Evolutionary conservation across 1,284 basidiomycete species (phyloP).

Genomic region (Cutaneotrichosporon sp.): DNA sequence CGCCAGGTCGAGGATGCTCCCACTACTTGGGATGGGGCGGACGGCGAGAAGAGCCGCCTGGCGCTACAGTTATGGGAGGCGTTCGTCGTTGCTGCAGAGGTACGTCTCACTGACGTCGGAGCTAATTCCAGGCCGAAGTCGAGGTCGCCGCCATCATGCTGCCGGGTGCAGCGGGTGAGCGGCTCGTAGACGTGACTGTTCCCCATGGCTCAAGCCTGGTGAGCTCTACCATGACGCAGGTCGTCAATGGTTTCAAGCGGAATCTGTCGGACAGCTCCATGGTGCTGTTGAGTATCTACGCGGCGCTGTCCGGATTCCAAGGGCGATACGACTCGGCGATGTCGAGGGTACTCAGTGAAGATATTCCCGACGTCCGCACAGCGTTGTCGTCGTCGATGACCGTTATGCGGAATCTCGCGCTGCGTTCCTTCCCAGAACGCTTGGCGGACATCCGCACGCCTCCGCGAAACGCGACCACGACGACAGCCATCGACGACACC

Average conservation of each 20-base stretch:
- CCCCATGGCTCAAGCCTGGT: slow-evolving; percentile 21
- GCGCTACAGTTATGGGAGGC: slow-evolving; percentile 34
- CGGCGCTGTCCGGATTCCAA: slow-evolving; percentile 28
- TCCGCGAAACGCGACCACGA: slow-evolving; percentile 1
- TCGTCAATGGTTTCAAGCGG: slow-evolving; percentile 37
- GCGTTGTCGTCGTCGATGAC: slow-evolving; percentile 23
- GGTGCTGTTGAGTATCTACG: slow-evolving; percentile 42
- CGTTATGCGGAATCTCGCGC: slow-evolving; percentile 29
- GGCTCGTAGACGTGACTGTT: slow-evolving; percentile 30
- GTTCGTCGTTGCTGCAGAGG: slow-evolving; percentile 36
- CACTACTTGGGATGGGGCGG: slow-evolving; percentile 29
- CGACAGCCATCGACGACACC: slow-evolving; percentile 31
- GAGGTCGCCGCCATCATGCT: slow-evolving; percentile 37
- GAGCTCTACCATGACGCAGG: slow-evolving; percentile 27
- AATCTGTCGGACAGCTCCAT: slow-evolving; percentile 37
- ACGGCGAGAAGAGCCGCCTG: slow-evolving; percentile 34
- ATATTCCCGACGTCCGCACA: slow-evolving; percentile 20
- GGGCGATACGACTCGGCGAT: slow-evolving; percentile 30
- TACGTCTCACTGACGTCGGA: slow-evolving; percentile 13
- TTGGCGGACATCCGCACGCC: slow-evolving; percentile 43
- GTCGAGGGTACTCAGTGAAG: slow-evolving; percentile 17
- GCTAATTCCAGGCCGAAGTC: slow-evolving; percentile 37
- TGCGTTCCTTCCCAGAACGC: slow-evolving; percentile 46
- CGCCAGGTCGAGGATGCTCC: slow-evolving; percentile 35
- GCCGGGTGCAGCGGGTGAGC: slow-evolving; percentile 29